phyloP scores from a whole-genome alignment of 2,329 filamentous ascomycete species.

The Didymella pinodella region DNA sequence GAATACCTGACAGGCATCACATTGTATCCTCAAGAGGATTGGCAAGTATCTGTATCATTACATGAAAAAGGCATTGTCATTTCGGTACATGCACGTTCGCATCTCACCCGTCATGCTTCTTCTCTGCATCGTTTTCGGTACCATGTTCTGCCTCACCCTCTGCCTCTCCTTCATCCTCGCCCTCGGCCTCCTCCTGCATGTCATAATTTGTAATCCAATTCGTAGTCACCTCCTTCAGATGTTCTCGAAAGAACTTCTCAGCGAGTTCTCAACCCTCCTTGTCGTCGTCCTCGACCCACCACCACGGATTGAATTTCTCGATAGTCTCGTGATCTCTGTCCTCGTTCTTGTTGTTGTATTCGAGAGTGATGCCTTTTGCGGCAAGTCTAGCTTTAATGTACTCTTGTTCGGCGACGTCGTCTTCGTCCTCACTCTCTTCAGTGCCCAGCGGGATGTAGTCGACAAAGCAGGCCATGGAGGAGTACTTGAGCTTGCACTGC shows the following conservation, averaged over 20 bases:
- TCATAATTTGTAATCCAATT: neutral
- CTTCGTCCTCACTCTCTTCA: neutral
- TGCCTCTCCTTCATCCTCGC: too few species aligned
- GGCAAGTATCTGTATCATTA: too few species aligned
- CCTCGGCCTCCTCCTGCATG: neutral
- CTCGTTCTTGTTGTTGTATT: neutral
- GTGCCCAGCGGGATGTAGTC: neutral
- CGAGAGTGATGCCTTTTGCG: neutral
- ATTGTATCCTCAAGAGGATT: too few species aligned
- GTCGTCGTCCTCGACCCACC: neutral
- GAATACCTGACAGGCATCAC: too few species aligned
- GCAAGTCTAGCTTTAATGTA: neutral
- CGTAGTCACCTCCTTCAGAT: neutral
- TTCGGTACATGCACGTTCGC: too few species aligned
- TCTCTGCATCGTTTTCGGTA: too few species aligned
- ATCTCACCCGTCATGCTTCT: too few species aligned
- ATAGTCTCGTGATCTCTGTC: neutral
- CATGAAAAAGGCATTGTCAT: too few species aligned
- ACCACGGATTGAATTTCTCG: neutral
- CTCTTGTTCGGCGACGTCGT: neutral
- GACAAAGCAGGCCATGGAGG: neutral
- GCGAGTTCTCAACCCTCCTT: neutral
- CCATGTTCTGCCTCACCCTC: too few species aligned
- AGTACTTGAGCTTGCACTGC: neutral
- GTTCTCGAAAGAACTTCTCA: neutral